Conservation (phyloP, 768 basidiomycete genomes). For the Leucosporidium creatinivorum region DNA sequence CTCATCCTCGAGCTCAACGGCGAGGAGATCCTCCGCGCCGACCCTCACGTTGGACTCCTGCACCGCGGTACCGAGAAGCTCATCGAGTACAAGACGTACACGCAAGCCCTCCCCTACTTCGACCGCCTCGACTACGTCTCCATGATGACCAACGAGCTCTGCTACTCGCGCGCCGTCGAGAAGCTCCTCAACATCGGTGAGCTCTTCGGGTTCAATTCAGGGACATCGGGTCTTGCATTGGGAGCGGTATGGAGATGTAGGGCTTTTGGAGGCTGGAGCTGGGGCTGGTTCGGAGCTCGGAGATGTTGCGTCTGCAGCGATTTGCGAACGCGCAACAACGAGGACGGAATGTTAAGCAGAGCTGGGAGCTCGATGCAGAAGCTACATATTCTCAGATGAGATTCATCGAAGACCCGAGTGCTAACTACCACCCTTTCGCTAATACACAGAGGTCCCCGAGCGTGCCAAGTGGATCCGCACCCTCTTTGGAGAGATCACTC, state of each 20-base stretch:
- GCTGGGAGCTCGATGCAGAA: no score
- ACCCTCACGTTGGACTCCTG: constrained; percentile 76
- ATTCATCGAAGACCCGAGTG: no score
- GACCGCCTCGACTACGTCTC: constrained; percentile 99
- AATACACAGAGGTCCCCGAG: constrained; percentile 75
- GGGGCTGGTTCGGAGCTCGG: no score
- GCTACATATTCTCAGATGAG: no score
- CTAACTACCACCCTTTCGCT: neutral
- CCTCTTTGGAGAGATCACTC: constrained; percentile 92
- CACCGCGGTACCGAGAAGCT: constrained; percentile 98
- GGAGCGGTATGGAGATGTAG: neutral
- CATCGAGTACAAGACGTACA: constrained; percentile 98
- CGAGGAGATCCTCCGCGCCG: constrained; percentile 62
- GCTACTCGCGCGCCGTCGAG: constrained; percentile 94
- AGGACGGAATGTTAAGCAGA: no score
- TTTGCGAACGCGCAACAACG: no score
- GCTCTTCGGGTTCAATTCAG: neutral
- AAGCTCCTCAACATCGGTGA: constrained; percentile 69
- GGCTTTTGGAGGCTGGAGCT: no score
- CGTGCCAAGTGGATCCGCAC: constrained; percentile 98
- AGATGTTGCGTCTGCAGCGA: no score
- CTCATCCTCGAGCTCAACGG: constrained; percentile 97
- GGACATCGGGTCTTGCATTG: neutral
- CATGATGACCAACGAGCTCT: constrained; percentile 99
- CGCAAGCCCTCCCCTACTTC: constrained; percentile 95